These are phyloP conservation scores for Penicillium coprophilum DNA, from an alignment of 495 filamentous ascomycete species.

Conservation along the genomic window DNA sequence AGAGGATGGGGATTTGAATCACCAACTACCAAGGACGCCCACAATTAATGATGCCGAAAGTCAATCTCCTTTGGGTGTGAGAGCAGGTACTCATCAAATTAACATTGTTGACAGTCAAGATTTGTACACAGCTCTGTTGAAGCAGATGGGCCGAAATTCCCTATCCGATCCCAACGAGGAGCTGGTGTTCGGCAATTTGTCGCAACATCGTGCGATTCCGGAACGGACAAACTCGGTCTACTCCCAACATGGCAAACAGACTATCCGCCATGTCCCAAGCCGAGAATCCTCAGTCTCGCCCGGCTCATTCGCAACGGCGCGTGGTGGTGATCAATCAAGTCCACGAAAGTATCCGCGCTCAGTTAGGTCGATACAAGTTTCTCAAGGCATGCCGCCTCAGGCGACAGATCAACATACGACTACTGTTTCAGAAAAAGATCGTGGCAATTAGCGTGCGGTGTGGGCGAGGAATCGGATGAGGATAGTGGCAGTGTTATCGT, in stretches of 20 bases:
- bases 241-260: conserved; percentile 31
- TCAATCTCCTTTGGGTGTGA: conserved; percentile 15
- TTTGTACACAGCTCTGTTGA: conserved; percentile 73
- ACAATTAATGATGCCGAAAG: conserved; percentile 8
- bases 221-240: conserved; percentile 32
- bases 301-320: conserved; percentile 34
- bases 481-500: conserved; percentile 26
- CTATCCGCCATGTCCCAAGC: conserved; percentile 36
- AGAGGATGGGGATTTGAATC: conserved; percentile 56
- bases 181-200: conserved; percentile 32
- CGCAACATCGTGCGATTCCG: conserved; percentile 34
- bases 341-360: conserved; percentile 15
- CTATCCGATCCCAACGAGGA: conserved; percentile 33
- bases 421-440: not conserved
- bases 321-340: conserved; percentile 23
- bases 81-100: conserved; percentile 17
- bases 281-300: conserved; percentile 34
- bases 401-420: not conserved
- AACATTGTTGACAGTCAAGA: conserved; percentile 59
- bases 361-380: not conserved
- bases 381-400: conserved; percentile 3
- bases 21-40: conserved; percentile 27
- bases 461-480: conserved; percentile 22
- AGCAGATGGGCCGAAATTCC: conserved; percentile 50
- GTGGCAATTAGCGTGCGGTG: conserved; percentile 2